Conservation (phyloP, 148 eudicot species). For the Arctostaphylos glauca region DNA sequence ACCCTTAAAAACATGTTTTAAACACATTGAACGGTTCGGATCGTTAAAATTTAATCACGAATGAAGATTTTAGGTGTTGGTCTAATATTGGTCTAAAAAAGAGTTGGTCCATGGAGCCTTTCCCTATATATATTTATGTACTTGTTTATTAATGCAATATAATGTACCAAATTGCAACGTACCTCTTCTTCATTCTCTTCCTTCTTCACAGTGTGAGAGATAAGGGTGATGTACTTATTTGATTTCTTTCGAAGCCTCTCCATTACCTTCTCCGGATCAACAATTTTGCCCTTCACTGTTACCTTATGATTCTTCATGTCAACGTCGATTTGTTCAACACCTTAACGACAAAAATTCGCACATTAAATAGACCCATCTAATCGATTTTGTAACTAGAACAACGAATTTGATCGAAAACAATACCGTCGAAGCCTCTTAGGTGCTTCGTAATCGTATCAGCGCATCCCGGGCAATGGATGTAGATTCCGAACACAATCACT, state of each 20-base stretch:
- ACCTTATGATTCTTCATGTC: constrained; percentile 46
- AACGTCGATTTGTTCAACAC: constrained; percentile 44
- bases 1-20: too few relatives aligned
- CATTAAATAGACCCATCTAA: background rate
- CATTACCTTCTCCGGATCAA: constrained; percentile 48
- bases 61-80: too few relatives aligned
- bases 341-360: constrained; percentile 15
- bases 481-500: constrained; percentile 40
- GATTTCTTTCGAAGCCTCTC: constrained; percentile 46
- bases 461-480: constrained; percentile 61
- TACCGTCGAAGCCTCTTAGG: constrained; percentile 50
- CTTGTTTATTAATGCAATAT: background rate
- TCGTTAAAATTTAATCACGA: too few relatives aligned
- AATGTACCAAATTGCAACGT: background rate
- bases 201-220: constrained; percentile 36
- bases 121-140: background rate
- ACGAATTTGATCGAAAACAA: background rate
- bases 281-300: constrained; percentile 45
- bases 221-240: constrained; percentile 43
- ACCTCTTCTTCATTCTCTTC: constrained; percentile 41
- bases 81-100: too few relatives aligned
- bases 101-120: too few relatives aligned
- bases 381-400: background rate
- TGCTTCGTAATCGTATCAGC: constrained; percentile 27
- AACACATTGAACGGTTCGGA: too few relatives aligned